Evolutionary conservation across 306 rosid genomes (phyloP), one percentile per base, ranked within the genome.

Genomic region (Cyclanthera cordifolia): DNA sequence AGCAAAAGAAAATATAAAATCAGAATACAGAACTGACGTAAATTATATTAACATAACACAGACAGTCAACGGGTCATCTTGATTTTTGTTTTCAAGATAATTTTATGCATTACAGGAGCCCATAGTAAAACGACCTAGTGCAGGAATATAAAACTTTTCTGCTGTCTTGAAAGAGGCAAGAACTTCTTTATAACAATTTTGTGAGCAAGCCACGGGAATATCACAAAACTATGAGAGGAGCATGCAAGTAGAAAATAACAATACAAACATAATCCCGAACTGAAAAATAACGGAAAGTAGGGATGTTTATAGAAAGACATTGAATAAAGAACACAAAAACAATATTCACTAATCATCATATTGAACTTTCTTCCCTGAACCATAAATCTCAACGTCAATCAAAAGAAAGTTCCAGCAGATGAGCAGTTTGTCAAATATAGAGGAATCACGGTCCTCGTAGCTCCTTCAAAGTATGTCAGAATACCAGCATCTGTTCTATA

Each of bases 291-390:
- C 0, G 7, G 19, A 27, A 55, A 27, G 19, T 5, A 27, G 2
- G 41, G 11, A 8, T 27, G 5, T 27, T 25, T 56, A 28, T 25
- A 63, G 43, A 41, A 20, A 13, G 23, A 14, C 4, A 16, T 23
- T 14, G 70, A 65, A 65, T 15, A 24, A 65, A 65, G 46, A 16
- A 24, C 71, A 16, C n/a, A 66, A 64, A 28, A 46, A 15, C 39
- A 66, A 66, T 24, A 11, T 21, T 23, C 53, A 66, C 46, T 24
- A 11, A 13, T 23, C 53, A 46, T 24, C 43, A 8, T 25, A 47
- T 46, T 43, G 16, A 66, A 46, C 34, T 23, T 21, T 46, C 32
- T 66, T 66, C 71, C 70, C 71, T 23, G 71, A 3, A 20, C 7
- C 70, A 41, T 32, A 65, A 65, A 11, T 46, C 69, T 5, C 19